Evolutionary conservation across 2,329 filamentous ascomycete species (phyloP).

Genomic region (Scopulariopsis brevicaulis): DNA sequence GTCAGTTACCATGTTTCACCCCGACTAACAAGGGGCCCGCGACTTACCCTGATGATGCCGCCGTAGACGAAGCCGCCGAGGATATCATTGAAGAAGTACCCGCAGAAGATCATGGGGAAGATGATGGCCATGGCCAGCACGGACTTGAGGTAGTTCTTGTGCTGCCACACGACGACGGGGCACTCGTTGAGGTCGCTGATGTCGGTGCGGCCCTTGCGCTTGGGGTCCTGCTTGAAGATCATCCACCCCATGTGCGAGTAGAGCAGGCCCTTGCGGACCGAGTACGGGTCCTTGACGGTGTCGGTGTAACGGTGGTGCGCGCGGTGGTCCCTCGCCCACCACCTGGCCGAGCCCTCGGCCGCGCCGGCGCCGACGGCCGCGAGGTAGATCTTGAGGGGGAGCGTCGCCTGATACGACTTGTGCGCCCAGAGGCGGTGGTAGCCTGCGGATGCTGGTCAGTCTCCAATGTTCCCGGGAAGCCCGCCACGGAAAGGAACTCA

Average conservation of each 20-base stretch:
- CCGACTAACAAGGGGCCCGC: background rate
- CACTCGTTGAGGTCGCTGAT: slow-evolving; percentile 85
- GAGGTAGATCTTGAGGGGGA: slow-evolving; percentile 71
- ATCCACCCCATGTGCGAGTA: slow-evolving; percentile 87
- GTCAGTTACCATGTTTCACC: background rate
- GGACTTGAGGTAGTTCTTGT: slow-evolving; percentile 74
- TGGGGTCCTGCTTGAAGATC: slow-evolving; percentile 88
- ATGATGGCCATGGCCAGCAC: slow-evolving; percentile 67
- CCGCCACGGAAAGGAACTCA: slow-evolving; percentile 23
- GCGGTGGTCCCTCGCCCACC: slow-evolving; percentile 82
- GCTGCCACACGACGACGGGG: slow-evolving; percentile 75
- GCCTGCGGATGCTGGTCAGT: slow-evolving; percentile 23
- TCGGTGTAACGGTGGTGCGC: slow-evolving; percentile 88
- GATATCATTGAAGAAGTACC: slow-evolving; percentile 73
- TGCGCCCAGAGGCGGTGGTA: slow-evolving; percentile 81
- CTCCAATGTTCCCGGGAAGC: background rate
- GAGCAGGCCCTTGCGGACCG: slow-evolving; percentile 75
- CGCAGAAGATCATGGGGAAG: slow-evolving; percentile 65
- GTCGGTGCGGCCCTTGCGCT: slow-evolving; percentile 77
- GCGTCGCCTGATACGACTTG: slow-evolving; percentile 66
- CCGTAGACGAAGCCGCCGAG: slow-evolving; percentile 73
- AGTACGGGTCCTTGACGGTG: slow-evolving; percentile 86
- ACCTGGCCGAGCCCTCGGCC: slow-evolving; percentile 75
- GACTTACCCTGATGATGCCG: slow-evolving; percentile 55
- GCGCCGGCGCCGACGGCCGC: slow-evolving; percentile 73